Conservation (phyloP, 495 filamentous ascomycete genomes). For the Massariosphaeria phaeospora region DNA sequence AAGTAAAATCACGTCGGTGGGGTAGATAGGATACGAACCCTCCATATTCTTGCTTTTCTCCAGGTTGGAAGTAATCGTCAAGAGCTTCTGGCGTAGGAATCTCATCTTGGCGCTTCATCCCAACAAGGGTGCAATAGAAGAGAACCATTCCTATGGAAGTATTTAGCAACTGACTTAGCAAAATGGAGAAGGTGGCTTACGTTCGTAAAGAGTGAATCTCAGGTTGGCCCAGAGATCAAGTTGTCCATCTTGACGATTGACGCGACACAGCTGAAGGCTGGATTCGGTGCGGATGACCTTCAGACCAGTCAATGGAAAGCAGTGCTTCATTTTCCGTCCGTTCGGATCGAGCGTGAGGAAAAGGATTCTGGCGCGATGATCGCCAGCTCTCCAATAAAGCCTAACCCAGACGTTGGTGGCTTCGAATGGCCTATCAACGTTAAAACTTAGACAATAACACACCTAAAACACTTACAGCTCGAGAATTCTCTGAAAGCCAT, state of each 20-base stretch:
- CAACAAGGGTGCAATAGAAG: conserved; percentile 71
- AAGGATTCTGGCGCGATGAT: conserved; percentile 55
- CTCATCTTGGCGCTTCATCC: conserved; percentile 65
- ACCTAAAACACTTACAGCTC: conserved; percentile 44
- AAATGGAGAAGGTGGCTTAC: conserved; percentile 40
- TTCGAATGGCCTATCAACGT: conserved; percentile 39
- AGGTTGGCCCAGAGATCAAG: conserved; percentile 54
- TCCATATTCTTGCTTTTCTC: conserved; percentile 63
- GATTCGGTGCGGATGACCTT: conserved; percentile 50
- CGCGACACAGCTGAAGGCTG: conserved; percentile 53
- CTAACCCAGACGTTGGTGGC: conserved; percentile 49
- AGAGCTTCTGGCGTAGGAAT: conserved; percentile 48
- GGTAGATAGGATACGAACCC: conserved; percentile 47
- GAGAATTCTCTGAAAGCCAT: conserved; percentile 40
- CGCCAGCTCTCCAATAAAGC: conserved; percentile 52
- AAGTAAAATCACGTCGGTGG: conserved; percentile 7
- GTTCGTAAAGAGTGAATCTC: conserved; percentile 55
- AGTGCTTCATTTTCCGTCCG: conserved; percentile 43
- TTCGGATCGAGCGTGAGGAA: conserved; percentile 45
- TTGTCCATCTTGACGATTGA: conserved; percentile 41
- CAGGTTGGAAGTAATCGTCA: conserved; percentile 55
- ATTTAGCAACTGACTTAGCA: conserved; percentile 17
- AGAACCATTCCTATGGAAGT: conserved; percentile 59
- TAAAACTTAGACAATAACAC: not conserved
- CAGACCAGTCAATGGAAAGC: conserved; percentile 50